phyloP scores from a whole-genome alignment of 1,139 yeast species.

The Pichia sp. region DNA sequence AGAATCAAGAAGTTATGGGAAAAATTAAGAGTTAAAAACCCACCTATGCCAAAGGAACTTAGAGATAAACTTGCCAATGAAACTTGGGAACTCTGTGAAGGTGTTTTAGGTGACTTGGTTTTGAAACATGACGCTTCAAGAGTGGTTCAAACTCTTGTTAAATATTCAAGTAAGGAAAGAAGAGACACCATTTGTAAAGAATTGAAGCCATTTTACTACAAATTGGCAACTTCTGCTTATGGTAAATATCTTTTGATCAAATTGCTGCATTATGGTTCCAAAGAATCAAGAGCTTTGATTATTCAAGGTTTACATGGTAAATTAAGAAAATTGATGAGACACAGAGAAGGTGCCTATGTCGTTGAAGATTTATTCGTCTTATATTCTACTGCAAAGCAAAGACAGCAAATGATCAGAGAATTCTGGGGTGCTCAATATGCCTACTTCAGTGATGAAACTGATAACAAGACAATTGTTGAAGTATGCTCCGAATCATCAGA shows the following conservation, averaged over 20 bases:
- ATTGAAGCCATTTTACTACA: conserved; percentile 70
- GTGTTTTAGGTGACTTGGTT: conserved; percentile 74
- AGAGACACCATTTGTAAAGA: conserved; percentile 63
- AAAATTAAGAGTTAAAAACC: conserved; percentile 75
- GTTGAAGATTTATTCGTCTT: conserved; percentile 88
- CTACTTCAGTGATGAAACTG: conserved; percentile 56
- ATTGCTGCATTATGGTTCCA: conserved; percentile 85
- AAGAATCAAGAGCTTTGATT: conserved; percentile 64
- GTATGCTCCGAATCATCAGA: conserved; percentile 68
- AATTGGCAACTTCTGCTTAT: conserved; percentile 83
- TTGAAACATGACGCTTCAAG: conserved; percentile 95
- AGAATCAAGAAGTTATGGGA: conserved; percentile 89
- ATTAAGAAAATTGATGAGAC: conserved; percentile 87
- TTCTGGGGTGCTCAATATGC: conserved; percentile 98
- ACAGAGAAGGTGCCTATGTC: conserved; percentile 96
- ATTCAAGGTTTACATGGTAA: conserved; percentile 85
- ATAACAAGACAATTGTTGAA: conserved; percentile 61
- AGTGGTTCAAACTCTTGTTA: conserved; percentile 89
- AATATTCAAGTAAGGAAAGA: conserved; percentile 74
- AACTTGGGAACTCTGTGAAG: conserved; percentile 76
- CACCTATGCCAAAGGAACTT: conserved; percentile 69
- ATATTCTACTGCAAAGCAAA: conserved; percentile 79
- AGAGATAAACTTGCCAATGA: conserved; percentile 77
- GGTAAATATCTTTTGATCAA: conserved; percentile 89
- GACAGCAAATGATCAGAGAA: conserved; percentile 85